Evolutionary conservation across 108 stramenopile species (phyloP).

Genomic region (Cyclotella kingstonii): DNA sequence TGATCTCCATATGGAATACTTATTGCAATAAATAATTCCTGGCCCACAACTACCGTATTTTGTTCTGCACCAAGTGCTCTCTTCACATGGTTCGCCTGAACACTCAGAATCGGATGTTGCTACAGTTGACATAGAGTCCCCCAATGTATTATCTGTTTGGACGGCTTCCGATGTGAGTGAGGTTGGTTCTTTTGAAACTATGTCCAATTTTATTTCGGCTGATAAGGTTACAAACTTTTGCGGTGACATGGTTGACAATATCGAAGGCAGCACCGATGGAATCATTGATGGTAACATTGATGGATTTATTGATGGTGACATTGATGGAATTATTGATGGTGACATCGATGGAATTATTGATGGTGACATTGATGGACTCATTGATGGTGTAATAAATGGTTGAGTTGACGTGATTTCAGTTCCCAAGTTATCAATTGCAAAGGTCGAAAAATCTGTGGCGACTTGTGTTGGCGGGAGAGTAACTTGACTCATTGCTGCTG

Average conservation of each 20-base stretch:
- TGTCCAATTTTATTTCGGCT: not conserved
- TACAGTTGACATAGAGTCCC: not conserved
- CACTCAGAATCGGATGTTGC: not conserved
- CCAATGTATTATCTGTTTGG: not conserved
- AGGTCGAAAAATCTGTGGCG: slow-evolving; percentile 1
- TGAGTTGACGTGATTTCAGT: not conserved
- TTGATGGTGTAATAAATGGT: not conserved
- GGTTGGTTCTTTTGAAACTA: not conserved
- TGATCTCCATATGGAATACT: slow-evolving; percentile 8
- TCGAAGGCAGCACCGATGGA: too few relatives aligned
- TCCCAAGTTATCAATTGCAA: not conserved
- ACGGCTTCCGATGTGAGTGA: too few relatives aligned
- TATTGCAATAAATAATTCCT: slow-evolving; percentile 17
- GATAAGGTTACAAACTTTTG: too few relatives aligned
- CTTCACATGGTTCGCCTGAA: slow-evolving; percentile 11
- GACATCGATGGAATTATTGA: too few relatives aligned
- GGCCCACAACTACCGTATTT: slow-evolving; percentile 11
- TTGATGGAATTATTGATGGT: too few relatives aligned
- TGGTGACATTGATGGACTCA: too few relatives aligned
- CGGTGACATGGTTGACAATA: too few relatives aligned
- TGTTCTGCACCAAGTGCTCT: not conserved
- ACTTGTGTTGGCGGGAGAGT: slow-evolving; percentile 3
- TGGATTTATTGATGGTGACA: too few relatives aligned
- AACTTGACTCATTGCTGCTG: not conserved
- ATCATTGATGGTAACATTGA: too few relatives aligned